These are phyloP conservation scores for Lactarius pseudohatsudake DNA, from an alignment of 768 basidiomycete species.

Conservation along the genomic window DNA sequence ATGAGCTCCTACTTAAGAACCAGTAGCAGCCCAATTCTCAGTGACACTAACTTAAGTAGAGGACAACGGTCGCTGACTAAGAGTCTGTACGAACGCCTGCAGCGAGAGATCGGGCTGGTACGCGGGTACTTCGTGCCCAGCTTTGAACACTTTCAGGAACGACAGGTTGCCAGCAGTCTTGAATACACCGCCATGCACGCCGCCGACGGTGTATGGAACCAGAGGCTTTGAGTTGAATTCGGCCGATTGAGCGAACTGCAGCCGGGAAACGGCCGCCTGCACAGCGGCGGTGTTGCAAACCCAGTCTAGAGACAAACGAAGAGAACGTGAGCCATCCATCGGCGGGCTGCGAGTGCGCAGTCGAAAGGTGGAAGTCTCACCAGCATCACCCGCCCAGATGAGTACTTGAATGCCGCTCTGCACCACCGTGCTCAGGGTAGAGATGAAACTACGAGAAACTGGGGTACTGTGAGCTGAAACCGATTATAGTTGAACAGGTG, in stretches of 20 bases:
- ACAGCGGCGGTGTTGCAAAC: constrained; percentile 47
- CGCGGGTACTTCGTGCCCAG: constrained; percentile 35
- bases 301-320: constrained; percentile 38
- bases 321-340: constrained; percentile 39
- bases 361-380: background rate
- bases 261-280: constrained; percentile 48
- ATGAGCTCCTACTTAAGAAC: no score
- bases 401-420: constrained; percentile 41
- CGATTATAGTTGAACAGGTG: constrained; percentile 30
- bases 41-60: constrained; percentile 15
- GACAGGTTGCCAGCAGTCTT: constrained; percentile 50
- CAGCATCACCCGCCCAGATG: constrained; percentile 46
- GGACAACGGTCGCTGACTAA: constrained; percentile 15
- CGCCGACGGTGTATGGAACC: constrained; percentile 44
- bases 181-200: constrained; percentile 44
- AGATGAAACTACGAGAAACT: background rate
- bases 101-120: constrained; percentile 19
- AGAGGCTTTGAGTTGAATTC: constrained; percentile 42
- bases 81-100: constrained; percentile 25
- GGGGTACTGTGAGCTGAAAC: constrained; percentile 23
- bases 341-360: background rate
- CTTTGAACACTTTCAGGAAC: constrained; percentile 46
- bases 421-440: background rate
- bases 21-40: no score
- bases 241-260: constrained; percentile 37